Evolutionary conservation across 1,284 basidiomycete species (phyloP).

Genomic region (Trichosporon faecale): DNA sequence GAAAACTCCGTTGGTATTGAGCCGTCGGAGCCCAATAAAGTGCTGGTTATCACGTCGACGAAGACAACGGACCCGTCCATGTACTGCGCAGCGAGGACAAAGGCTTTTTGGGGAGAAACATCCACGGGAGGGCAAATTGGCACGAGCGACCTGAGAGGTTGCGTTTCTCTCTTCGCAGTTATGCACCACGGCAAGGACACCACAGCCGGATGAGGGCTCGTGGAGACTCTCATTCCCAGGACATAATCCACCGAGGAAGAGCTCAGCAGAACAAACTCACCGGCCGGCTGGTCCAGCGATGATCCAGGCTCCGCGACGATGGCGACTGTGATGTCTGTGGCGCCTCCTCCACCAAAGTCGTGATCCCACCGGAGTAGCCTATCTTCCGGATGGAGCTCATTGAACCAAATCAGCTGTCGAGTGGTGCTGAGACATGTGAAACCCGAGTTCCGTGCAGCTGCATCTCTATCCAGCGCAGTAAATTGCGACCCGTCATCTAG

Average conservation of each 20-base stretch:
- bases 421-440: conserved; percentile 34
- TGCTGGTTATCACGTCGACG: background rate
- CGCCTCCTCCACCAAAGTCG: conserved; percentile 26
- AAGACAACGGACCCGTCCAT: background rate
- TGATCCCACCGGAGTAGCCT: conserved; percentile 35
- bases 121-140: background rate
- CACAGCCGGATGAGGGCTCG: background rate
- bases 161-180: background rate
- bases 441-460: conserved; percentile 17
- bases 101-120: background rate
- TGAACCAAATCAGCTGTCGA: conserved; percentile 40
- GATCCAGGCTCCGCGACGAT: background rate
- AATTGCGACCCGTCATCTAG: conserved; percentile 18
- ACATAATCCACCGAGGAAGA: background rate
- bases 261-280: background rate
- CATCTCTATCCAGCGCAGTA: conserved; percentile 34
- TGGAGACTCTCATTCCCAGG: background rate
- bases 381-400: conserved; percentile 23
- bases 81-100: background rate
- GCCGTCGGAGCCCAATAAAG: background rate
- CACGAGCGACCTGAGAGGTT: background rate
- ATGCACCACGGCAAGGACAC: background rate
- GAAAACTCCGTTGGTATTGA: background rate
- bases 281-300: too few species aligned
- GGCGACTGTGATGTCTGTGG: conserved; percentile 26